phyloP scores from a whole-genome alignment of 192 early-diverging fungal species.

The Physocladia obscura region DNA sequence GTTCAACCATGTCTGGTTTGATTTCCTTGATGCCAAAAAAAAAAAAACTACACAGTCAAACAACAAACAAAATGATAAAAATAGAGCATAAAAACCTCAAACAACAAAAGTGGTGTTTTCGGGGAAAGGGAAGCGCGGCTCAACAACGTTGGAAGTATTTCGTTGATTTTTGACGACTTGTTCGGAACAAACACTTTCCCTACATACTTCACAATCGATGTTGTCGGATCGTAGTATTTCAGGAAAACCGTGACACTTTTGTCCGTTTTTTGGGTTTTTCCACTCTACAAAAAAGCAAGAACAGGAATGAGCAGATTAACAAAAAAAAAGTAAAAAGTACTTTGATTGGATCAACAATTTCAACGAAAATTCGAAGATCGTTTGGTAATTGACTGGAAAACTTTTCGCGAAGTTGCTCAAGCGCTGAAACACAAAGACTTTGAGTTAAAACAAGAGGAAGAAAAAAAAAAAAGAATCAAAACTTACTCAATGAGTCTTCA shows the following conservation, averaged over 20 bases:
- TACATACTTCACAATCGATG: constrained; percentile 50
- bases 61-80: neutral
- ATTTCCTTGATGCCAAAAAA: constrained; percentile 66
- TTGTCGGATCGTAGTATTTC: constrained; percentile 78
- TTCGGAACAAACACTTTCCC: constrained; percentile 30
- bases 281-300: neutral
- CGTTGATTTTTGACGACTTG: constrained; percentile 47
- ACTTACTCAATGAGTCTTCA: constrained; percentile 49
- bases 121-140: constrained; percentile 55
- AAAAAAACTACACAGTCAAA: constrained; percentile 10
- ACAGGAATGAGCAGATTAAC: too few relatives aligned
- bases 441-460: neutral
- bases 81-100: constrained; percentile 49
- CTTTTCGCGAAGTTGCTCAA: constrained; percentile 37
- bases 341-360: constrained; percentile 15
- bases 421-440: too few relatives aligned
- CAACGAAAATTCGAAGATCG: constrained; percentile 51
- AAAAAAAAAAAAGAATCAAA: constrained; percentile 10
- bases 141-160: constrained; percentile 58
- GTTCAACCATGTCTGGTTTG: constrained; percentile 89
- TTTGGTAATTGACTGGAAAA: constrained; percentile 10
- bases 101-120: constrained; percentile 62
- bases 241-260: constrained; percentile 70
- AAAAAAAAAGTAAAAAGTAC: neutral
- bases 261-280: constrained; percentile 1